These are phyloP conservation scores for Cyclotella choctawhatcheeana DNA, from an alignment of 108 stramenopile genomes.

Conservation along the genomic window DNA sequence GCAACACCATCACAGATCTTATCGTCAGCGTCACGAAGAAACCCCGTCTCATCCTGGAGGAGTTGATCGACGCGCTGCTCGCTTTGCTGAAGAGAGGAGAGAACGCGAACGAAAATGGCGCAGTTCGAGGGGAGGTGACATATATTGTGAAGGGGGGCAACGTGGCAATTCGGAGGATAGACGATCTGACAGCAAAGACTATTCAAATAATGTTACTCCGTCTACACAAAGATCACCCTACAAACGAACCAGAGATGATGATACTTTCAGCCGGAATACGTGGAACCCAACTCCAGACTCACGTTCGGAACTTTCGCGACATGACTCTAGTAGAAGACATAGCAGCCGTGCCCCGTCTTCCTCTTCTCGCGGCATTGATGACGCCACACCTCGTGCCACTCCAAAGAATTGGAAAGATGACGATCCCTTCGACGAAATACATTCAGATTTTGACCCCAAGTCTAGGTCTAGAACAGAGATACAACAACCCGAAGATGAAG, in stretches of 20 bases:
- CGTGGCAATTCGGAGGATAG: neutral
- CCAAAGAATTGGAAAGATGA: constrained; percentile 16
- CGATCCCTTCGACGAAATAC: constrained; percentile 35
- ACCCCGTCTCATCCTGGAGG: constrained; percentile 81
- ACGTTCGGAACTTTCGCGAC: neutral
- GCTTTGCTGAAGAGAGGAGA: constrained; percentile 37
- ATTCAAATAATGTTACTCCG: constrained; percentile 30
- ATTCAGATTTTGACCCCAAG: constrained; percentile 12
- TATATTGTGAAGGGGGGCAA: neutral
- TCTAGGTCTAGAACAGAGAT: neutral
- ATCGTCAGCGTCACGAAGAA: constrained; percentile 54
- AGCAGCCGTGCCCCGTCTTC: neutral
- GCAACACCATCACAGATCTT: constrained; percentile 32
- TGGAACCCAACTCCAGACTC: constrained; percentile 15
- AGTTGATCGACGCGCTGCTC: constrained; percentile 57
- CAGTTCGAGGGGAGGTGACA: neutral
- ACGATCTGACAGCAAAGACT: neutral
- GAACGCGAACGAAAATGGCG: neutral
- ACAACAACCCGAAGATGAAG: constrained; percentile 63
- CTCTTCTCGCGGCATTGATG: neutral
- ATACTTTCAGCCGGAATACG: neutral
- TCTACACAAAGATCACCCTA: constrained; percentile 46
- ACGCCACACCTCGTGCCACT: constrained; percentile 5
- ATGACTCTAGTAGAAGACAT: neutral
- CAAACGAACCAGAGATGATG: constrained; percentile 5